Evolutionary conservation across 2,329 filamentous ascomycete genomes (phyloP).

Genomic region (Beauveria sp.): DNA sequence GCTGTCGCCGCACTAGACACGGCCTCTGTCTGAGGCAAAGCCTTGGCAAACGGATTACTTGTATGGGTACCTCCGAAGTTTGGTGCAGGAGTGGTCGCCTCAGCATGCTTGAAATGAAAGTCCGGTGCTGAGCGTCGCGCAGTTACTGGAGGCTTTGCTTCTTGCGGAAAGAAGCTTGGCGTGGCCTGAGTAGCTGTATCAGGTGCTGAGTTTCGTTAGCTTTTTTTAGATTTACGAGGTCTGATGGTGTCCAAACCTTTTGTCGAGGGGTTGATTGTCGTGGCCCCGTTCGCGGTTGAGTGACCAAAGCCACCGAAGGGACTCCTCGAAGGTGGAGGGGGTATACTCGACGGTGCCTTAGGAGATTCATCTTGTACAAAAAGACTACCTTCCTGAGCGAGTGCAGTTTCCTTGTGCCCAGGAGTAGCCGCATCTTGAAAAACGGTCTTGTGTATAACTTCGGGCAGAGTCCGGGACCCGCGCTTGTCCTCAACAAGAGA

Average conservation of each 20-base stretch:
- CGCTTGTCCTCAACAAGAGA: conserved; percentile 54
- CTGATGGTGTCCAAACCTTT: background rate
- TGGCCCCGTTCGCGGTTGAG: background rate
- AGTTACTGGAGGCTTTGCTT: background rate
- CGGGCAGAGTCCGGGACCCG: conserved; percentile 40
- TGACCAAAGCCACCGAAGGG: background rate
- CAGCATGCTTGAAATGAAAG: background rate
- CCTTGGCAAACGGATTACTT: background rate
- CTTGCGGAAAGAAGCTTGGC: background rate
- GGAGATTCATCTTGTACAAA: conserved; percentile 18
- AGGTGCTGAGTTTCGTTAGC: conserved; percentile 1
- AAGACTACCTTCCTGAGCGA: conserved; percentile 20
- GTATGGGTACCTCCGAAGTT: background rate
- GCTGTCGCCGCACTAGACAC: background rate
- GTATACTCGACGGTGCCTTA: background rate
- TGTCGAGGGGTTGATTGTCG: background rate
- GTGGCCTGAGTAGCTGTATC: background rate
- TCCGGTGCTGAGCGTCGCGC: background rate
- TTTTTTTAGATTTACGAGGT: background rate
- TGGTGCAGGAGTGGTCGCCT: background rate
- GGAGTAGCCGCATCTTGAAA: conserved; percentile 24
- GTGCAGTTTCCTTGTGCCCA: conserved; percentile 5
- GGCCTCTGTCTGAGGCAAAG: background rate
- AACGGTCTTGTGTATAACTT: conserved; percentile 49
- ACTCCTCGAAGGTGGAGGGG: background rate